Conservation (phyloP, 495 filamentous ascomycete genomes). For the Penicillium maclennaniae region DNA sequence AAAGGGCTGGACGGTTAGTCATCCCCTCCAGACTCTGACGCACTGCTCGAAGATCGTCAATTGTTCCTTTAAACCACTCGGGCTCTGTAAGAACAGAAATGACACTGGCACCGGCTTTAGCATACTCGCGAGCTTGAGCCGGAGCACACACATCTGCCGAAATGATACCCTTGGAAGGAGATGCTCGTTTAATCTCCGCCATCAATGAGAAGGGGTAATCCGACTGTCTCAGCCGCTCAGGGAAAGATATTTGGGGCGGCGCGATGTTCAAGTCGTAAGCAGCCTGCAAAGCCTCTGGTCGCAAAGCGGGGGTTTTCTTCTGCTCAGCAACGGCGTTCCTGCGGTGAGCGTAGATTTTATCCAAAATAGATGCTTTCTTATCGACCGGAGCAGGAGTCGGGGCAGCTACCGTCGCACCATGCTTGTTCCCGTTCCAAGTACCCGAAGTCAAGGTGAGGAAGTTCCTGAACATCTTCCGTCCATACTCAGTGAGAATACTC, state of each 20-base stretch:
- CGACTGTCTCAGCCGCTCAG: constrained; percentile 71
- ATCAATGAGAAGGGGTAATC: constrained; percentile 80
- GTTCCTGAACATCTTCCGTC: constrained; percentile 84
- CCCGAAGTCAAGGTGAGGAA: constrained; percentile 83
- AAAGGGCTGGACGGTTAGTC: constrained; percentile 83
- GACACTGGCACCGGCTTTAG: constrained; percentile 87
- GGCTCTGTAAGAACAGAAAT: constrained; percentile 98
- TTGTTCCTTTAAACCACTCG: constrained; percentile 97
- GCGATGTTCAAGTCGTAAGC: constrained; percentile 78
- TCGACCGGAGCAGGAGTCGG: constrained; percentile 26
- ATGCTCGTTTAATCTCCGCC: constrained; percentile 96
- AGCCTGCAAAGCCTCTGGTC: constrained; percentile 81
- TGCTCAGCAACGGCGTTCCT: constrained; percentile 73
- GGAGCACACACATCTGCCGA: constrained; percentile 82
- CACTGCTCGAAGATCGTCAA: constrained; percentile 88
- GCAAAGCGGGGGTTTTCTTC: constrained; percentile 79
- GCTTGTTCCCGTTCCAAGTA: constrained; percentile 80
- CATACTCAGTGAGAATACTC: constrained; percentile 88
- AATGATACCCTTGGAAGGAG: constrained; percentile 94
- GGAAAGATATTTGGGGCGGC: constrained; percentile 81
- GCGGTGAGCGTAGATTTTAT: constrained; percentile 86
- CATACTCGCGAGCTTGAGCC: constrained; percentile 86
- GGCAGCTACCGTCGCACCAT: constrained; percentile 25
- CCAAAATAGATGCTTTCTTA: constrained; percentile 81
- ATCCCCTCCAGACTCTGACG: constrained; percentile 84